Evolutionary conservation across 805 yeast genomes (phyloP), one percentile per base, ranked within the genome.

Genomic region (Sporopachydermia lactativora): DNA sequence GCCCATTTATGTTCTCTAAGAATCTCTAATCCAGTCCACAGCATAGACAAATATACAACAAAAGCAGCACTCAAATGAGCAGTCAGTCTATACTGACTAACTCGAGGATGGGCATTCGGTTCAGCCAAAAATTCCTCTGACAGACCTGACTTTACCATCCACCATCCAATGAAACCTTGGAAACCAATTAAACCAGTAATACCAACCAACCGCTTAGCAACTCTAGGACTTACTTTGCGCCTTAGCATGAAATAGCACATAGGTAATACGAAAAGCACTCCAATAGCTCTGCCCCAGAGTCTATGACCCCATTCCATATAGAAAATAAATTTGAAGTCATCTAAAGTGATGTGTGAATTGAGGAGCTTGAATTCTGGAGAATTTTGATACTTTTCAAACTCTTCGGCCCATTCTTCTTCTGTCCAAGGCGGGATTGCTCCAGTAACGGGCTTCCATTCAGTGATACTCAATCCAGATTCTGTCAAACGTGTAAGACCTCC

Each of bases 301-400:
- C 98, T 71, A 59, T 92, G 99, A 36, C 80, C 78, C 99, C 98
- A 92, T 61, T 92, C 99, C 96, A 92, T 89, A 54, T 74, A 77
- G 64, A 80, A 92, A 47, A 92, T 92, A 56, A 86, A 89, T 60
- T 92, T 85, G 68, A 84, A 92, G 57, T 92, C 98, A 2, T 86
- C 95, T 44, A 92, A 58, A 15, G 84, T 77, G 55, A 85, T 82
- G 55, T 86, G 85, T 1, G 96, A 78, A 62, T 94, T 92, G 47
- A 92, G 68, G 51, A 78, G 82, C 55, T 79, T 74, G 59, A 84
- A 92, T 57, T 92, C 99, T 1, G 99, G 99, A 1, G 94, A 80
- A 15, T 72, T 71, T 50, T 78, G 67, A 59, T 92, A 92, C 53
- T 84, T 81, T 18, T 57, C 65, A 53, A 92, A 92, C 57, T 89